Percentiles rank a stretch among this genome's conserved stretches.
These are phyloP conservation scores for Puya raimondii DNA, from an alignment of 176 grass and related monocot genomes.

Conservation along the genomic window DNA sequence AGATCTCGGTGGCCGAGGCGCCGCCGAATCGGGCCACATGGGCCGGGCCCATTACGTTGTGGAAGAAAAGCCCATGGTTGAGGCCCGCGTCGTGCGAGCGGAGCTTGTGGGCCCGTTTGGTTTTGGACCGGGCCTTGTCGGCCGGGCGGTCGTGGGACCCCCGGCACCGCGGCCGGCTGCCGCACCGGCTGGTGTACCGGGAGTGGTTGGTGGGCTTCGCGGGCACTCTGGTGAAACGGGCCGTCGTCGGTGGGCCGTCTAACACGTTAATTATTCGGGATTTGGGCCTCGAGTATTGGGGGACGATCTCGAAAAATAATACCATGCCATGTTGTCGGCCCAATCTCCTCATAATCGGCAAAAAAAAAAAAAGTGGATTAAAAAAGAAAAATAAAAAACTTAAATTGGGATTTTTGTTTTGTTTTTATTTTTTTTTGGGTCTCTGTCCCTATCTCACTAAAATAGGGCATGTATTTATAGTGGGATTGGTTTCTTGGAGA, in stretches of 20 bases:
- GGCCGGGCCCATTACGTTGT: not conserved
- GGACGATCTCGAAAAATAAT: not conserved
- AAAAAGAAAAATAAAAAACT: too few relatives aligned
- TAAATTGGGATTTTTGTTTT: too few relatives aligned
- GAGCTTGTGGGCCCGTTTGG: not conserved
- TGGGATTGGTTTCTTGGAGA: too few relatives aligned
- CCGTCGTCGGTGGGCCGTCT: not conserved
- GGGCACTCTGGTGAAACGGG: slow-evolving; percentile 12
- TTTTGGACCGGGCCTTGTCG: not conserved
- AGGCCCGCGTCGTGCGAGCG: not conserved
- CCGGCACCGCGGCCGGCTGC: too few relatives aligned
- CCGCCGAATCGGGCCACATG: not conserved
- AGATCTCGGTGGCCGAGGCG: not conserved
- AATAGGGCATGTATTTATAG: too few relatives aligned
- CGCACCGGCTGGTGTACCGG: not conserved
- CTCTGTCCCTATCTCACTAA: too few relatives aligned
- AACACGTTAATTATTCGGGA: slow-evolving; percentile 6
- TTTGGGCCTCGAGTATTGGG: not conserved
- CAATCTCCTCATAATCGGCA: slow-evolving; percentile 8
- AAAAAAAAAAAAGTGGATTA: too few relatives aligned
- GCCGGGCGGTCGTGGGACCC: not conserved
- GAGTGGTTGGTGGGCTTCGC: slow-evolving; percentile 28
- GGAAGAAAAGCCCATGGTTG: not conserved
- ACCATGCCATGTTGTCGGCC: slow-evolving; percentile 22
- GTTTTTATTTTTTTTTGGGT: too few relatives aligned